Base-by-base conservation (phyloP, 148 eudicot species). In the Vaccinium myrtillus region DNA sequence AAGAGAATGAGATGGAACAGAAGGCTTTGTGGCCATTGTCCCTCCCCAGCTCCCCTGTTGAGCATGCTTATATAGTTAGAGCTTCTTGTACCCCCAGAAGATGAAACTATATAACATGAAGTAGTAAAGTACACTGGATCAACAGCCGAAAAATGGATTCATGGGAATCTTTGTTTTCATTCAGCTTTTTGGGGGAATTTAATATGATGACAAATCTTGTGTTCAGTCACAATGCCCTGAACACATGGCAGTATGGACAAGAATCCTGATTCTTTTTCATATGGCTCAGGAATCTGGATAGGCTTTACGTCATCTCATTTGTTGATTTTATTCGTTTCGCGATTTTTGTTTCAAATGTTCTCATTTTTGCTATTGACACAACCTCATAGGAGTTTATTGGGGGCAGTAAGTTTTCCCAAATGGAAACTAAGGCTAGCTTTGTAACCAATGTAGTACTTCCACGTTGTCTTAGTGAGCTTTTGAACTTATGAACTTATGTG, bases 131-230 rank as follows among this genome's bases (percentile, higher is more conserved):
- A 80, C 73, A 32, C 4, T 59, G n/a, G n/a, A 48, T 8, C 21
- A 50, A 56, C 11, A 79, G 27, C 8, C 1, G 73, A 12, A 80
- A 61, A 19, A 19, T 59, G 61, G 61, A 59, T 13, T 19, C 25
- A 55, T 56, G 71, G 71, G 82, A 80, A 80, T 80, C 82, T 80
- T 53, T 39, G 21, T 50, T 36, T 56, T 58, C 54, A 43, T 63
- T 63, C 75, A 43, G 43, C n/a, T 69, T 67, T 51, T 82, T 7
- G 19, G 81, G 67, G 75, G 25, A 27, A 7, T 7, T 77, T 56
- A 23, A 49, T 53, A 77, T 25, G n/a, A 23, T 78, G 59, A 78
- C 27, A 14, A 53, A 15, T 78, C n/a, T 75, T 53, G 56, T 49
- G 27, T 77, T 4, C 79, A 49, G 53, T 77, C 79, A 48, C 30